Conservation (phyloP, 129 eudicot genomes). For the Helianthus tuberosus region DNA sequence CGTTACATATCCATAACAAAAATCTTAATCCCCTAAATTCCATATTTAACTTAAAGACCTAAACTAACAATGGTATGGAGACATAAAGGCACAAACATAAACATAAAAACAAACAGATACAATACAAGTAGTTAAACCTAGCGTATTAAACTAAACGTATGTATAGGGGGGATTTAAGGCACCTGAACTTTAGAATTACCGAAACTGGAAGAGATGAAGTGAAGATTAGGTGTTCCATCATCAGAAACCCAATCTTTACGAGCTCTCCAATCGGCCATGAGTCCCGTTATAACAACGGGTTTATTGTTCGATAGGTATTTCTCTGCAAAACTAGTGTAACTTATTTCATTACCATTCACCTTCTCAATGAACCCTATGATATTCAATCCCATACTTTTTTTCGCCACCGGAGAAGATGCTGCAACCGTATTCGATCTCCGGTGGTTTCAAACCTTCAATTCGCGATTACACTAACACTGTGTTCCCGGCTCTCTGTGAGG, state of each 20-base stretch:
- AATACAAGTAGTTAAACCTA: neutral
- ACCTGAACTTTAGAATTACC: constrained; percentile 81
- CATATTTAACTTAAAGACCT: neutral
- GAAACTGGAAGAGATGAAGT: constrained; percentile 57
- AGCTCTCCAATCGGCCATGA: constrained; percentile 85
- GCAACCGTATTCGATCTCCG: constrained; percentile 16
- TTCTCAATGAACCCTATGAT: constrained; percentile 63
- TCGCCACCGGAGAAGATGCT: constrained; percentile 17
- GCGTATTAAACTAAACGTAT: neutral
- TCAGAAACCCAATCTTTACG: constrained; percentile 65
- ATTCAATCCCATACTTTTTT: constrained; percentile 46
- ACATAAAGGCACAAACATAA: neutral
- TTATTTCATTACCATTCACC: constrained; percentile 63
- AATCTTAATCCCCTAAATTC: neutral
- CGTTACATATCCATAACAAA: too few relatives aligned
- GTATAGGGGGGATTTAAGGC: constrained; percentile 13
- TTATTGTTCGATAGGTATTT: constrained; percentile 55
- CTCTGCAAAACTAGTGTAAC: constrained; percentile 55
- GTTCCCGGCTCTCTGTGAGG: too few relatives aligned
- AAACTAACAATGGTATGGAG: neutral
- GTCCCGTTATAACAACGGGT: constrained; percentile 81
- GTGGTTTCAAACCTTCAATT: neutral
- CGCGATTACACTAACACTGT: neutral
- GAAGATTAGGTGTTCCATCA: constrained; percentile 68
- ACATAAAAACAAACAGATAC: neutral